These are phyloP conservation scores for Hygrocybe coccinea DNA, from an alignment of 768 basidiomycete genomes.

Conservation along the genomic window DNA sequence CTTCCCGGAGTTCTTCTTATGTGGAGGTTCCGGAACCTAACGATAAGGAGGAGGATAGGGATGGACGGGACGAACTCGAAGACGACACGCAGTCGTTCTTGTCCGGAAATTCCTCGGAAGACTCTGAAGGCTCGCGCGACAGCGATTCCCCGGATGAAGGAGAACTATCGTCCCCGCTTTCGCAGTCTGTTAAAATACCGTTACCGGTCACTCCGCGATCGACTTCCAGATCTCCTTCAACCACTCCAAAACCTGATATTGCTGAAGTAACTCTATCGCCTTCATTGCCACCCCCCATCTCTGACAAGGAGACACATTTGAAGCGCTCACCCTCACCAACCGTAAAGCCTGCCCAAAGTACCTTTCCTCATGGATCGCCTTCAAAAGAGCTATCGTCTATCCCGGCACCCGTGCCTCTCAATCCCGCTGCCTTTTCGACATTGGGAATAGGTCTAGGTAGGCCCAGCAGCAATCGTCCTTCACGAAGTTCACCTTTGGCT, in stretches of 20 bases:
- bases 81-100: conserved; percentile 20
- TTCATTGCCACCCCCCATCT: conserved; percentile 21
- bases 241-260: conserved; percentile 53
- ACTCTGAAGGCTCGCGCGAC: conserved; percentile 27
- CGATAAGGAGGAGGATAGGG: conserved; percentile 32
- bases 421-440: conserved; percentile 32
- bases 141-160: conserved; percentile 22
- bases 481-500: conserved; percentile 75
- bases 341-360: conserved; percentile 38
- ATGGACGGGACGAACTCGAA: conserved; percentile 22
- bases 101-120: conserved; percentile 28
- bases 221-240: conserved; percentile 50
- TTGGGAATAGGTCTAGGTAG: conserved; percentile 50
- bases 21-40: conserved; percentile 38
- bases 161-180: conserved; percentile 9
- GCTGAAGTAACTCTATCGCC: conserved; percentile 37
- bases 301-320: conserved; percentile 16
- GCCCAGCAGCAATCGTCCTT: conserved; percentile 59
- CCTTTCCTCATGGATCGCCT: conserved; percentile 66
- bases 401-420: conserved; percentile 27
- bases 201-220: conserved; percentile 22
- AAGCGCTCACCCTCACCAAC: conserved; percentile 25
- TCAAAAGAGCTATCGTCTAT: conserved; percentile 39
- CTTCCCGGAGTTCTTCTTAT: conserved; percentile 46
- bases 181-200: conserved; percentile 30